phyloP scores from a whole-genome alignment of 2,329 filamentous ascomycete species.

The Fusarium equiseti region DNA sequence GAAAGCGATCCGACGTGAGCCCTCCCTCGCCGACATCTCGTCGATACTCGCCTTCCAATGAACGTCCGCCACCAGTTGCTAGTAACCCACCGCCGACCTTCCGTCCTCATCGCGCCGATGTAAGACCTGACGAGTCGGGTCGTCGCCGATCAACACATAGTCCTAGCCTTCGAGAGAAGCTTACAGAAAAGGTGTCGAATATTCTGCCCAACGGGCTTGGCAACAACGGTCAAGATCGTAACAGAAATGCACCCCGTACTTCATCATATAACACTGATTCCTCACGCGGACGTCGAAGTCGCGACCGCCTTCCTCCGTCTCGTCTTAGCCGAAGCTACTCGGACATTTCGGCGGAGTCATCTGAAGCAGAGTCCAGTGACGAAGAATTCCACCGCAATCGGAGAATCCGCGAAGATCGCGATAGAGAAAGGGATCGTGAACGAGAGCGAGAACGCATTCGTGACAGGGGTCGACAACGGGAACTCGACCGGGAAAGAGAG shows the following conservation, averaged over 20 bases:
- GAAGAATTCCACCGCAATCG: constrained; percentile 49
- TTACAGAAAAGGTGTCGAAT: constrained; percentile 59
- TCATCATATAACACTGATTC: constrained; percentile 49
- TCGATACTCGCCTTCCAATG: constrained; percentile 50
- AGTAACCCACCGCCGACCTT: constrained; percentile 42
- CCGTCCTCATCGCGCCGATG: constrained; percentile 52
- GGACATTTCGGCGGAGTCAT: constrained; percentile 54
- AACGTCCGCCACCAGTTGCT: constrained; percentile 48
- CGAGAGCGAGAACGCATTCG: constrained; percentile 50
- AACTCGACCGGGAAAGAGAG: constrained; percentile 56
- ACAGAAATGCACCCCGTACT: constrained; percentile 54
- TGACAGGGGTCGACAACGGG: constrained; percentile 51
- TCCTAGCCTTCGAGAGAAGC: constrained; percentile 58
- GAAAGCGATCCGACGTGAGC: constrained; percentile 45
- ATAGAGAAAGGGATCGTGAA: constrained; percentile 48
- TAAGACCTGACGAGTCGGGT: constrained; percentile 51
- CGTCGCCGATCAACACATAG: constrained; percentile 52
- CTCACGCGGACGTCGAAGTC: constrained; percentile 53
- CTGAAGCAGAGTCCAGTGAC: constrained; percentile 51
- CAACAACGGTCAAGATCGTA: constrained; percentile 47
- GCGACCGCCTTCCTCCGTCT: constrained; percentile 57
- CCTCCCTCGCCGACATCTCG: constrained; percentile 49
- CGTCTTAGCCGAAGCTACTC: constrained; percentile 58
- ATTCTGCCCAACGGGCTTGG: constrained; percentile 56
- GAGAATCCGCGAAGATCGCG: constrained; percentile 45